Percentiles rank a stretch among this genome's conserved stretches.
These are phyloP conservation scores for Laburnicola sp. DNA, from an alignment of 2,329 filamentous ascomycete species.

Conservation along the genomic window DNA sequence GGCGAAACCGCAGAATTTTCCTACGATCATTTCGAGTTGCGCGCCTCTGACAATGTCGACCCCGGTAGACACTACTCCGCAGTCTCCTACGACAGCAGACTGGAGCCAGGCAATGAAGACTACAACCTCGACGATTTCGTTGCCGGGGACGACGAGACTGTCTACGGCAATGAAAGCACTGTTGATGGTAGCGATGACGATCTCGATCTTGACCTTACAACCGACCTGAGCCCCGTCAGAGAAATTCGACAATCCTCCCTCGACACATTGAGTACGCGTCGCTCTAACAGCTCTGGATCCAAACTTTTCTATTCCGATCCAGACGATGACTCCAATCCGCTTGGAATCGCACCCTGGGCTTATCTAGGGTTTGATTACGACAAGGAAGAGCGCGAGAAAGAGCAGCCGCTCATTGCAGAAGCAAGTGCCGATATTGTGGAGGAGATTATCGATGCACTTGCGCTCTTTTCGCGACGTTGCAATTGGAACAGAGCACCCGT, in stretches of 20 bases:
- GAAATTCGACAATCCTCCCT: background rate
- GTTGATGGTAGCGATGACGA: background rate
- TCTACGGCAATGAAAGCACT: background rate
- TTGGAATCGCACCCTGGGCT: background rate
- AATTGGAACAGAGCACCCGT: conserved; percentile 13
- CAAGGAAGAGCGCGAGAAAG: background rate
- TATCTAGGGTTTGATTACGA: background rate
- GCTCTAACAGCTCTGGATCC: background rate
- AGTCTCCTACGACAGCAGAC: conserved; percentile 10
- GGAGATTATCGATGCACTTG: conserved; percentile 20
- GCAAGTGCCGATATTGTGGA: conserved; percentile 17
- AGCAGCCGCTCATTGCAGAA: background rate
- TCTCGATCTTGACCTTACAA: background rate
- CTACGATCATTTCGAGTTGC: conserved; percentile 12
- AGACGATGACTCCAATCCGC: background rate
- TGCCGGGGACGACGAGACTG: conserved; percentile 11
- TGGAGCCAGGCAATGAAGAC: conserved; percentile 15
- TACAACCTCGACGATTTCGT: conserved; percentile 21
- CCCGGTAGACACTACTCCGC: background rate
- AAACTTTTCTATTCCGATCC: conserved; percentile 7
- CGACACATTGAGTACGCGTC: background rate
- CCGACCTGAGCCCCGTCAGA: background rate
- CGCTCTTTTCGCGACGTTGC: conserved; percentile 19
- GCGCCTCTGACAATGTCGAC: background rate
- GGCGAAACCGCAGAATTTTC: conserved; percentile 9